phyloP scores from a whole-genome alignment of 1,284 basidiomycete genomes.

The Lentinus polychrous region DNA sequence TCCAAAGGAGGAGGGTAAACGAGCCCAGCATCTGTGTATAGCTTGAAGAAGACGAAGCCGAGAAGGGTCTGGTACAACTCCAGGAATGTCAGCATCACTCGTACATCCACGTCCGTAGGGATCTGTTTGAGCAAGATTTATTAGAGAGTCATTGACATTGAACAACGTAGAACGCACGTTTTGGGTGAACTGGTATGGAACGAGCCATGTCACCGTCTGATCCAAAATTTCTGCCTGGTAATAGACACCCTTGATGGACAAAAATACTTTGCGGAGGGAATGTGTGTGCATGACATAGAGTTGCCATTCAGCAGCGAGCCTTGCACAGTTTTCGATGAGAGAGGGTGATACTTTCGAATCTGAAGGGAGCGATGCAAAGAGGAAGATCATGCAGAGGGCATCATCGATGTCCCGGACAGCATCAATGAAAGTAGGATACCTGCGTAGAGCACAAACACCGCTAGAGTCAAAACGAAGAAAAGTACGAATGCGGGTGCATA shows the following conservation, averaged over 20 bases:
- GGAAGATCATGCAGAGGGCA: constrained; percentile 90
- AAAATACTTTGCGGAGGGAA: constrained; percentile 85
- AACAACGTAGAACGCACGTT: constrained; percentile 46
- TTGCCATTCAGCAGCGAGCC: constrained; percentile 90
- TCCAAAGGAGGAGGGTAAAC: constrained; percentile 95
- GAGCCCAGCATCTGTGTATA: constrained; percentile 91
- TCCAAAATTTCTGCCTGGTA: constrained; percentile 96
- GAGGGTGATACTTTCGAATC: constrained; percentile 76
- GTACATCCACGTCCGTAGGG: constrained; percentile 93
- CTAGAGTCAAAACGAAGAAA: constrained; percentile 3
- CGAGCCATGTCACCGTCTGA: constrained; percentile 93
- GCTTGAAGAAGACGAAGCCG: constrained; percentile 95
- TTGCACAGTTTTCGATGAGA: constrained; percentile 86
- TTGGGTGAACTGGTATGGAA: constrained; percentile 98
- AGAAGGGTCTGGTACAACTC: constrained; percentile 97
- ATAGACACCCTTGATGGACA: constrained; percentile 98
- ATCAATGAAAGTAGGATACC: constrained; percentile 96
- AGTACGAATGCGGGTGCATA: constrained; percentile 2
- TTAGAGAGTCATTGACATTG: background rate
- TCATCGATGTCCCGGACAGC: constrained; percentile 97
- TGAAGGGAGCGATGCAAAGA: constrained; percentile 88
- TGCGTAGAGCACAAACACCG: constrained; percentile 24
- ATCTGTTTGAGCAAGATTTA: constrained; percentile 46
- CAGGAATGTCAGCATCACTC: constrained; percentile 97
- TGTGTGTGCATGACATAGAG: constrained; percentile 90